Evolutionary conservation across 257 asterid species (phyloP).

Genomic region (Echium plantagineum): DNA sequence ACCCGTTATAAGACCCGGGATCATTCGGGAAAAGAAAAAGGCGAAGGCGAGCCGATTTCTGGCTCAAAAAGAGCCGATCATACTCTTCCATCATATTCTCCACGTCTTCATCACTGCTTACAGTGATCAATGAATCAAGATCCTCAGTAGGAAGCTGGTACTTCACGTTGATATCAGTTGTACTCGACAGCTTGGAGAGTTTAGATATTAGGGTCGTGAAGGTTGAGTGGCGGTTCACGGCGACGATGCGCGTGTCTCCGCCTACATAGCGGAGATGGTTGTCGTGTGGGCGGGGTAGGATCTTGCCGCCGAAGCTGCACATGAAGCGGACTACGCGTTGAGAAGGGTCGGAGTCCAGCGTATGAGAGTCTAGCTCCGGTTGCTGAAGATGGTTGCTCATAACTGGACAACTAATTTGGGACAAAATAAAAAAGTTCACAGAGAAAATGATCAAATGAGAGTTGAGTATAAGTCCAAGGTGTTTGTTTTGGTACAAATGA

Average conservation of each 20-base stretch:
- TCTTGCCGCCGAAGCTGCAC: conserved; percentile 62
- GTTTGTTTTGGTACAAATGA: neutral
- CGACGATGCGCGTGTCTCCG: conserved; percentile 60
- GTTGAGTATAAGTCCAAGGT: too few relatives aligned
- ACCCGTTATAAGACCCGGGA: conserved; percentile 8
- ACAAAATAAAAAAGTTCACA: neutral
- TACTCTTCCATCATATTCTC: conserved; percentile 94
- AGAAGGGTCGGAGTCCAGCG: conserved; percentile 29
- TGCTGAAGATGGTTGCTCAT: conserved; percentile 23
- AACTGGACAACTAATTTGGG: conserved; percentile 6
- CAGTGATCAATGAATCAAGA: conserved; percentile 72
- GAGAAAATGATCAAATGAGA: too few relatives aligned
- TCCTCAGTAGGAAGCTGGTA: conserved; percentile 95
- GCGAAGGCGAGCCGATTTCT: conserved; percentile 60
- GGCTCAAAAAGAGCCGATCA: conserved; percentile 49
- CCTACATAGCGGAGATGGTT: conserved; percentile 59
- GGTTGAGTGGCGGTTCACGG: conserved; percentile 55
- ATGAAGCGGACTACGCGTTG: conserved; percentile 58
- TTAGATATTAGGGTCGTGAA: conserved; percentile 46
- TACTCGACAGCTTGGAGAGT: conserved; percentile 59
- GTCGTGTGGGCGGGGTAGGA: conserved; percentile 51
- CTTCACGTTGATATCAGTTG: conserved; percentile 46
- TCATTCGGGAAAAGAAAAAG: conserved; percentile 55
- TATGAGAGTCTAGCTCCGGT: conserved; percentile 40
- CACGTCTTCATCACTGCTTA: conserved; percentile 69